Percentiles rank a stretch among this genome's conserved stretches.
Conservation (phyloP, 2,329 filamentous ascomycete genomes). For the Zalaria sp. region DNA sequence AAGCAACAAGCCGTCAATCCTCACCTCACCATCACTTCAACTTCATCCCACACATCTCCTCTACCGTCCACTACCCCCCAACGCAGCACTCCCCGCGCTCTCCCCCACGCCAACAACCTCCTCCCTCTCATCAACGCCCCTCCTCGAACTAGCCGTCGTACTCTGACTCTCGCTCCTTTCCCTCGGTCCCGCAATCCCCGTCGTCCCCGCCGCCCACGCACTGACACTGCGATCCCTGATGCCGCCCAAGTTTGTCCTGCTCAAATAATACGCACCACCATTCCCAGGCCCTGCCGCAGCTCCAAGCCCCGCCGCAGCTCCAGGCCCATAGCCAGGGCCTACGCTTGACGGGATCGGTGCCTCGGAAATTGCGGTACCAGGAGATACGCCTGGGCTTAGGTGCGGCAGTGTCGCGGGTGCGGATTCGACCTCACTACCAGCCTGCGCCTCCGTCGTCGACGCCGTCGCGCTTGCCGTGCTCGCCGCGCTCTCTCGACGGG, state of each 20-base stretch:
- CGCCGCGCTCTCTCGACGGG: slow-evolving; percentile 17
- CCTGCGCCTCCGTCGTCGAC: background rate
- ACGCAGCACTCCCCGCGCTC: slow-evolving; percentile 18
- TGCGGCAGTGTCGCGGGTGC: background rate
- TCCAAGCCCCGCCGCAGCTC: background rate
- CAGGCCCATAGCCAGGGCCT: background rate
- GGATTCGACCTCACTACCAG: background rate
- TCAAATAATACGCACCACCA: background rate
- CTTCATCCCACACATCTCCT: background rate
- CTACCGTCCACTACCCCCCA: slow-evolving; percentile 5
- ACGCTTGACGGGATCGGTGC: slow-evolving; percentile 1
- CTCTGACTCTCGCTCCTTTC: slow-evolving; percentile 22
- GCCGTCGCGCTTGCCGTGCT: slow-evolving; percentile 7
- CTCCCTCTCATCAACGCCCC: slow-evolving; percentile 9
- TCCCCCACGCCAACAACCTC: slow-evolving; percentile 21
- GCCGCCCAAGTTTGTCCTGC: background rate
- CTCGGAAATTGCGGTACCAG: background rate
- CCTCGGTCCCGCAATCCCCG: slow-evolving; percentile 18
- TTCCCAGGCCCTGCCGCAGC: background rate
- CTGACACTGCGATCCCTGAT: background rate
- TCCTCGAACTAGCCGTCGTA: slow-evolving; percentile 16
- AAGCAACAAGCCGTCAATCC: no score
- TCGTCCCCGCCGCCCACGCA: slow-evolving; percentile 16
- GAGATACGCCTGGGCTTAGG: background rate
- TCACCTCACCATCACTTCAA: no score